phyloP scores from a whole-genome alignment of 1,284 basidiomycete genomes.

The Earliella scabrosa region DNA sequence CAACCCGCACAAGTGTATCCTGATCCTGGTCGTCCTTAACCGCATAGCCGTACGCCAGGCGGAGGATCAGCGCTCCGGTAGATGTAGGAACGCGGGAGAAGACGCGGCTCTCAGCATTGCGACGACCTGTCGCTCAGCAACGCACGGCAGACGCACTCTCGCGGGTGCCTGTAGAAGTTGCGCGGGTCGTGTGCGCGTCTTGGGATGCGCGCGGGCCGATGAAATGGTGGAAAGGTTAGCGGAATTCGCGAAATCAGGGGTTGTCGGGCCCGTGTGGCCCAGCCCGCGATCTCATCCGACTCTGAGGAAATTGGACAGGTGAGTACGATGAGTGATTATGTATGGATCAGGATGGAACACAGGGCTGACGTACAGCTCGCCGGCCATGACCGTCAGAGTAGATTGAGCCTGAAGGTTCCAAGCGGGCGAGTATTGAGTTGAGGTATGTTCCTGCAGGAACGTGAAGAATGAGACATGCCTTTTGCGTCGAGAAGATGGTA shows the following conservation, averaged over 20 bases:
- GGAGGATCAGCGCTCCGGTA: conserved; percentile 42
- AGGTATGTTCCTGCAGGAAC: neutral
- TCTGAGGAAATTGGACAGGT: conserved; percentile 26
- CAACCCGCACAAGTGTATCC: conserved; percentile 44
- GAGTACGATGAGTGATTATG: neutral
- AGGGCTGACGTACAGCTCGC: conserved; percentile 41
- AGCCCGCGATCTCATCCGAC: conserved; percentile 48
- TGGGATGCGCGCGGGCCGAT: conserved; percentile 42
- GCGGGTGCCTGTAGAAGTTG: conserved; percentile 29
- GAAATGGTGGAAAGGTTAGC: conserved; percentile 43
- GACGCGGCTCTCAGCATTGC: too few species aligned
- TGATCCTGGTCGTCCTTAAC: conserved; percentile 24
- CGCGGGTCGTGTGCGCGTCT: conserved; percentile 25
- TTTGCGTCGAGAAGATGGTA: conserved; percentile 36
- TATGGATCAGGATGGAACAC: too few species aligned
- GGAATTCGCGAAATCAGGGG: conserved; percentile 44
- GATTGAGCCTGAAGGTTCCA: conserved; percentile 31
- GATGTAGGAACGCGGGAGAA: too few species aligned
- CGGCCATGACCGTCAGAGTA: conserved; percentile 49
- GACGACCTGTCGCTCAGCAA: too few species aligned
- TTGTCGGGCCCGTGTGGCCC: conserved; percentile 40
- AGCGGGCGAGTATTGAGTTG: neutral
- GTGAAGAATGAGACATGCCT: conserved; percentile 24
- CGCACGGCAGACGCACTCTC: conserved; percentile 21
- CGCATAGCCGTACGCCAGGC: conserved; percentile 44